Conservation (phyloP, 352 stramenopile genomes). For the Globisporangium emineosum region DNA sequence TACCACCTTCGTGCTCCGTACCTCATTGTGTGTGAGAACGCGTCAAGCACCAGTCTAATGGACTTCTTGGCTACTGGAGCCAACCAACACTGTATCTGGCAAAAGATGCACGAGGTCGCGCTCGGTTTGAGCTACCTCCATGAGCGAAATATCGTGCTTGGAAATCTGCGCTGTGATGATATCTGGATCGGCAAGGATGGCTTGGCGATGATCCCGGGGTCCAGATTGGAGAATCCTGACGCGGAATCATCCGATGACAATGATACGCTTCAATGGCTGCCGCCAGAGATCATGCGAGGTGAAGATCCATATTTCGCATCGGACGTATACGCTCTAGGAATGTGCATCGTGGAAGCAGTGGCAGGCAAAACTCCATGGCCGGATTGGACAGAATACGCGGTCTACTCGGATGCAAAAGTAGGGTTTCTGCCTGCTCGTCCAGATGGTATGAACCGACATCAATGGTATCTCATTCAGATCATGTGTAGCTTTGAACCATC, state of each 20-base stretch:
- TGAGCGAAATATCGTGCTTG: neutral
- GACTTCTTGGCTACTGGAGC: slow-evolving; percentile 1
- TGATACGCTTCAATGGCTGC: too few species aligned
- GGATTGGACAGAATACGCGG: too few species aligned
- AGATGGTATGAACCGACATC: too few species aligned
- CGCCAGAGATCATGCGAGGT: too few species aligned
- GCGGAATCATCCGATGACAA: neutral
- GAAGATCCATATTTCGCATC: too few species aligned
- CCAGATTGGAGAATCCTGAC: neutral
- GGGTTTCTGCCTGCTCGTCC: too few species aligned
- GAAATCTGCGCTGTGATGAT: neutral
- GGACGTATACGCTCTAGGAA: too few species aligned
- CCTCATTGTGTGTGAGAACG: slow-evolving; percentile 18
- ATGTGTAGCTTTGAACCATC: too few species aligned
- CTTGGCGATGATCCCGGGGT: neutral
- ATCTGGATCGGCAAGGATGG: neutral
- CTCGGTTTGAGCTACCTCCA: neutral
- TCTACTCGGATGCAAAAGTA: too few species aligned
- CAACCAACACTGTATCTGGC: neutral
- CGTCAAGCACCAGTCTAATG: slow-evolving; percentile 3
- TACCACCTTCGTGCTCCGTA: slow-evolving; percentile 16
- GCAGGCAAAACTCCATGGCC: too few species aligned
- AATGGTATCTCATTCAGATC: too few species aligned
- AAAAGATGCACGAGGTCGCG: slow-evolving; percentile 1
- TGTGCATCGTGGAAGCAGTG: too few species aligned